phyloP scores from a whole-genome alignment of 2,329 filamentous ascomycete genomes.

The Diaporthe ampelina region DNA sequence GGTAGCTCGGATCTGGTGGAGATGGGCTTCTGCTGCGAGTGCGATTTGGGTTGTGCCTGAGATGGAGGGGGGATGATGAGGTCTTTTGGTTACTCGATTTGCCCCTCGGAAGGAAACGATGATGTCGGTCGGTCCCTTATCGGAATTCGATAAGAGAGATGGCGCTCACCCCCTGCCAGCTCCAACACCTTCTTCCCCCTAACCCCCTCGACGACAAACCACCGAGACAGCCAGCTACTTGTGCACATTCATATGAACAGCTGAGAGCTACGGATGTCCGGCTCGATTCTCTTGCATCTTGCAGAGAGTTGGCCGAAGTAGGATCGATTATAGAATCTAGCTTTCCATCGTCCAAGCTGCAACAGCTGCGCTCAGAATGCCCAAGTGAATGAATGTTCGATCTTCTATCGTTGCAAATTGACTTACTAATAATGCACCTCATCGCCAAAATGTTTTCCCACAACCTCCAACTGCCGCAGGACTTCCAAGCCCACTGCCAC shows the following conservation, averaged over 20 bases:
- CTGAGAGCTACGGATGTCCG: slow-evolving; percentile 7
- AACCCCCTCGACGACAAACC: too few relatives aligned
- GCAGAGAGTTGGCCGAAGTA: background rate
- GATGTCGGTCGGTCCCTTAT: slow-evolving; percentile 20
- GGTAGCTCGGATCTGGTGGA: background rate
- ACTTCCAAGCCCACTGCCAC: background rate
- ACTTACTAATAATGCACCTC: background rate
- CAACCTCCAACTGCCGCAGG: slow-evolving; percentile 30
- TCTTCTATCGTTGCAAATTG: background rate
- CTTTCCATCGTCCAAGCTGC: background rate
- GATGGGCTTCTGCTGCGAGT: background rate
- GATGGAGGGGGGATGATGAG: background rate
- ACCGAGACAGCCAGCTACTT: too few relatives aligned
- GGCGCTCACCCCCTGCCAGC: background rate
- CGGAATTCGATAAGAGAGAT: slow-evolving; percentile 3
- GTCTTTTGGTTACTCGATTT: background rate
- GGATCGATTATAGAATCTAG: background rate
- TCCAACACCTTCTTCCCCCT: too few relatives aligned
- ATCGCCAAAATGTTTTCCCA: slow-evolving; percentile 31
- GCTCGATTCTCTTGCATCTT: background rate
- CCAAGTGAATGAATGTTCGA: background rate
- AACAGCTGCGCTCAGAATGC: background rate
- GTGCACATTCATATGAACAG: too few relatives aligned
- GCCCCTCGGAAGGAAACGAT: slow-evolving; percentile 14
- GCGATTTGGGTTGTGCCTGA: background rate